Percentiles rank a stretch among this genome's conserved stretches.
Evolutionary conservation across 257 asterid genomes (phyloP).

Genomic region (Nicotiana tabacum): DNA sequence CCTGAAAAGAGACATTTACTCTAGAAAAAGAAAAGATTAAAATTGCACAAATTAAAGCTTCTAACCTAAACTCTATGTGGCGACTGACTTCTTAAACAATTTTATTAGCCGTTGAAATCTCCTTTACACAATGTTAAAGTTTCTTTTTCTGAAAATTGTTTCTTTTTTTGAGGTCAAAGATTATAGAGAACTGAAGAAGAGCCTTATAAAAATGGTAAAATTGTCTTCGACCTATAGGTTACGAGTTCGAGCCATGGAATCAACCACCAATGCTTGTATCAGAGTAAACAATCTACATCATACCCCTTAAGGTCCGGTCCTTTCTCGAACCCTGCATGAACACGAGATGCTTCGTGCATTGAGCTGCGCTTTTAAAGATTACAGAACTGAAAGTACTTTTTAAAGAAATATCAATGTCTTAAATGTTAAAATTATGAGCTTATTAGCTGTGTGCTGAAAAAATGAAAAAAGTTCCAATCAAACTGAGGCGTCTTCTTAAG

Average conservation of each 20-base stretch:
- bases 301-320: no score
- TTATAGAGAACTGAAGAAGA: no score
- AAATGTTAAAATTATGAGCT: neutral
- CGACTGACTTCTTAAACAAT: neutral
- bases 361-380: no score
- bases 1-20: neutral
- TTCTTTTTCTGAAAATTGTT: neutral
- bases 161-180: no score
- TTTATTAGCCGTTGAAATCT: neutral
- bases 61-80: neutral
- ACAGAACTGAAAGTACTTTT: no score
- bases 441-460: neutral
- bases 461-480: neutral
- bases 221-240: no score
- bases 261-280: no score
- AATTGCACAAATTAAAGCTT: neutral
- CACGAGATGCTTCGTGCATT: accelerated
- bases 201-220: no score
- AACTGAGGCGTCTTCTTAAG: neutral
- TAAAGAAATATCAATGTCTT: neutral
- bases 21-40: neutral
- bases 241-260: no score
- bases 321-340: no score
- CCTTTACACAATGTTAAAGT: neutral
- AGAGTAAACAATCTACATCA: accelerated